phyloP scores from a whole-genome alignment of 2,329 filamentous ascomycete species.

The Beauveria australis region DNA sequence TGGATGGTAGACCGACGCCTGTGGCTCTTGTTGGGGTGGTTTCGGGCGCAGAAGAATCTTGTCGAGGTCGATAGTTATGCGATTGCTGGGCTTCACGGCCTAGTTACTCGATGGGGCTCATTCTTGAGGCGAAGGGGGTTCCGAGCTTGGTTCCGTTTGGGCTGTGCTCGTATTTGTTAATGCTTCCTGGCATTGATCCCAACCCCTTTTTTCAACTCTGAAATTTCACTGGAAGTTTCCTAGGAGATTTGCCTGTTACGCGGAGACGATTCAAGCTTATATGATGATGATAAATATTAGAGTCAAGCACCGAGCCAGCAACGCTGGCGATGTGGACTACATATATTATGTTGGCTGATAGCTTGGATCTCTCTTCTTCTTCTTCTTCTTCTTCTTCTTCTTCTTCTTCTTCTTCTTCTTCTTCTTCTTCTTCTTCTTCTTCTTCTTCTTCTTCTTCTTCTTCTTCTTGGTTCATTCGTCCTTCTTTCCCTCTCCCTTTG shows the following conservation, averaged over 20 bases:
- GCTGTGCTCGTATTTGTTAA: conserved; percentile 6
- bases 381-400: not conserved
- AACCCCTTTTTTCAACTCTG: conserved; percentile 15
- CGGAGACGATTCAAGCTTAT: conserved; percentile 12
- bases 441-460: no score
- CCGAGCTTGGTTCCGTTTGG: conserved; percentile 15
- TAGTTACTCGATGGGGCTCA: conserved; percentile 99
- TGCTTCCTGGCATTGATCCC: conserved; percentile 11
- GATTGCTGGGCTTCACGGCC: conserved; percentile 60
- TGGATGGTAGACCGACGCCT: conserved; percentile 36
- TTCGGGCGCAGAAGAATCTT: conserved; percentile 56
- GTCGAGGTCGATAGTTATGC: conserved; percentile 98
- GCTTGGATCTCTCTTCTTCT: not conserved
- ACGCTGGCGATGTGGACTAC: conserved; percentile 11
- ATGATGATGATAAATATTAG: conserved; percentile 19
- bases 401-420: no score
- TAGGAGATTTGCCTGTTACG: not conserved
- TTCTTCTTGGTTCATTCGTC: no score
- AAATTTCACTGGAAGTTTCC: conserved; percentile 14
- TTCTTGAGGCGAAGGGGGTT: conserved; percentile 95
- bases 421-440: not conserved
- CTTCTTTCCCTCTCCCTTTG: no score
- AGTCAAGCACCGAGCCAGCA: conserved; percentile 18
- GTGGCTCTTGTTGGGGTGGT: conserved; percentile 38
- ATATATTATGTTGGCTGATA: conserved; percentile 12